Evolutionary conservation across 192 early-diverging fungal species (phyloP).

Genomic region (Podila verticillata): DNA sequence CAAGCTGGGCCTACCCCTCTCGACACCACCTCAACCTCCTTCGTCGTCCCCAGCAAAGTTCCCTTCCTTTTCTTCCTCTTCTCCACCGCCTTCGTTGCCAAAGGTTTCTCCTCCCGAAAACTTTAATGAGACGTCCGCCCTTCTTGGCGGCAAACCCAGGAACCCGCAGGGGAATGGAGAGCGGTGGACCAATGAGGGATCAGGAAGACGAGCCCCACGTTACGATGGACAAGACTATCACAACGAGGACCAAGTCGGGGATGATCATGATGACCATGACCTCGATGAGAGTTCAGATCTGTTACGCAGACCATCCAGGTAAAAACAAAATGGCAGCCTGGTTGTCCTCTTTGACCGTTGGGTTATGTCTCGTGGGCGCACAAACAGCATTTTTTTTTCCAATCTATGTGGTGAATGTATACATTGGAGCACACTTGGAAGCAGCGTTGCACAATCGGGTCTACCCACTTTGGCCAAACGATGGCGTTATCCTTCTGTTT

Average conservation of each 20-base stretch:
- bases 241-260: not conserved
- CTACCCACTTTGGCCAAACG: not conserved
- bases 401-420: no score
- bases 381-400: no score
- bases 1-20: conserved; percentile 29
- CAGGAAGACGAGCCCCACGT: conserved; percentile 17
- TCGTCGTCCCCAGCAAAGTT: not conserved
- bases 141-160: conserved; percentile 20
- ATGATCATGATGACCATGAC: not conserved
- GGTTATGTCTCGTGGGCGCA: not conserved
- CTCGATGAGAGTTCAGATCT: conserved; percentile 2
- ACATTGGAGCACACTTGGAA: no score
- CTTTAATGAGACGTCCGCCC: conserved; percentile 22
- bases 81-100: not conserved
- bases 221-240: conserved; percentile 21
- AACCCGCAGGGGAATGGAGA: conserved; percentile 3
- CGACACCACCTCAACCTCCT: conserved; percentile 2
- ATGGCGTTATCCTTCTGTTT: not conserved
- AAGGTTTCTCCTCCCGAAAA: not conserved
- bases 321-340: not conserved
- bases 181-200: conserved; percentile 44
- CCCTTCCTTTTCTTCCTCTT: not conserved
- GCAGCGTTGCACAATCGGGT: no score
- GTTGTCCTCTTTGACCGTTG: not conserved
- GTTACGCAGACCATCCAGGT: conserved; percentile 37